phyloP scores from a whole-genome alignment of 225 moss, liverwort and hornwort genomes.

The Climacium dendroides region DNA sequence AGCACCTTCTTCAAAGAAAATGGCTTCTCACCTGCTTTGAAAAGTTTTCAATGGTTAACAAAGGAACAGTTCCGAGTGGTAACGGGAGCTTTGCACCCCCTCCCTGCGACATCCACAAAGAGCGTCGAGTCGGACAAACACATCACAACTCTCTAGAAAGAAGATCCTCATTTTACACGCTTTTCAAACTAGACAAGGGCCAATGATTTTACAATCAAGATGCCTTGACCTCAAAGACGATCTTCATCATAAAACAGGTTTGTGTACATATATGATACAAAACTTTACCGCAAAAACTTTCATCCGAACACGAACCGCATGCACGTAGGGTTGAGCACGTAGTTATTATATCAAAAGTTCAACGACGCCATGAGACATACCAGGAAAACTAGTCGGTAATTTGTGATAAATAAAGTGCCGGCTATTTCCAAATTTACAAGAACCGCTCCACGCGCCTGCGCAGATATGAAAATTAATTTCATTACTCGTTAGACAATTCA shows the following conservation, averaged over 20 bases:
- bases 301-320: neutral
- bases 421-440: constrained; percentile 79
- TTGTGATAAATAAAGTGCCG: constrained; percentile 79
- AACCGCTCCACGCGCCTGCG: constrained; percentile 70
- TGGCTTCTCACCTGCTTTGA: constrained; percentile 44
- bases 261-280: neutral
- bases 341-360: neutral
- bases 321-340: neutral
- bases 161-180: neutral
- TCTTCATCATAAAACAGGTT: neutral
- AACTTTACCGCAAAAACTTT: neutral
- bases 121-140: neutral
- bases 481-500: neutral
- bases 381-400: constrained; percentile 84
- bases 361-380: constrained; percentile 18
- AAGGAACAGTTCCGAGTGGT: constrained; percentile 78
- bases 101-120: constrained; percentile 40
- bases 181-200: neutral
- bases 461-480: neutral
- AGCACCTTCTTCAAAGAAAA: neutral
- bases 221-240: neutral
- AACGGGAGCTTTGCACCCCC: constrained; percentile 57
- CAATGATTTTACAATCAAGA: neutral
- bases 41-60: constrained; percentile 78
- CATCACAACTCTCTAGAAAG: neutral